phyloP scores from a whole-genome alignment of 2,329 filamentous ascomycete genomes.

The Epichloe bromicola region DNA sequence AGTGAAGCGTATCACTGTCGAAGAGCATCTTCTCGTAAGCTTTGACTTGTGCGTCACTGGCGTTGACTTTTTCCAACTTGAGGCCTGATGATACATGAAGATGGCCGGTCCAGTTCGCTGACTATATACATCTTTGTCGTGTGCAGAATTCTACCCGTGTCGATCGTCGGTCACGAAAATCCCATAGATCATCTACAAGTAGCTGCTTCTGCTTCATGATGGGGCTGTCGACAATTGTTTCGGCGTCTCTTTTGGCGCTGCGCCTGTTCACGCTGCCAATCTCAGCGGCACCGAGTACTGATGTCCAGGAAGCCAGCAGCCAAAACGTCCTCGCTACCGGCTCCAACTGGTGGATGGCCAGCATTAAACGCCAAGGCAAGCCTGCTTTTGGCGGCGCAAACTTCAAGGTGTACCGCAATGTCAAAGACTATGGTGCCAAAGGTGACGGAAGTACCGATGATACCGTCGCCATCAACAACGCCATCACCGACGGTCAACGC shows the following conservation, averaged over 20 bases:
- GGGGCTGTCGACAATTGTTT: constrained; percentile 30
- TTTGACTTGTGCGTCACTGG: background rate
- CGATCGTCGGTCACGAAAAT: background rate
- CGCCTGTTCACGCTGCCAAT: constrained; percentile 25
- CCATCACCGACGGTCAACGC: constrained; percentile 63
- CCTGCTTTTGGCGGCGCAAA: constrained; percentile 41
- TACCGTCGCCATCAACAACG: constrained; percentile 75
- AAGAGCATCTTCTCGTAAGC: background rate
- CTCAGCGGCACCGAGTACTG: constrained; percentile 18
- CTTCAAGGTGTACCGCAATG: constrained; percentile 68
- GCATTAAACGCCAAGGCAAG: constrained; percentile 54
- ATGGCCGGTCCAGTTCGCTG: background rate
- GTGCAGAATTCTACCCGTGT: background rate
- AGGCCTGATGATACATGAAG: background rate
- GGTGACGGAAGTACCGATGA: constrained; percentile 65
- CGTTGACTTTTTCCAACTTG: background rate
- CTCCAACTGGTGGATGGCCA: constrained; percentile 57
- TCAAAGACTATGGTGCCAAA: constrained; percentile 60
- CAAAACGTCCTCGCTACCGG: constrained; percentile 12
- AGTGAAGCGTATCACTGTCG: background rate
- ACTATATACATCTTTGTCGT: background rate
- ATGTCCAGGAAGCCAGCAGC: constrained; percentile 6
- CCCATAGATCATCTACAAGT: background rate
- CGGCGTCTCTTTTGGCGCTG: constrained; percentile 29
- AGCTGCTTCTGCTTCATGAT: constrained; percentile 27